Evolutionary conservation across 371 early-diverging fungal genomes (phyloP).

Genomic region (Rhizopus sp.): DNA sequence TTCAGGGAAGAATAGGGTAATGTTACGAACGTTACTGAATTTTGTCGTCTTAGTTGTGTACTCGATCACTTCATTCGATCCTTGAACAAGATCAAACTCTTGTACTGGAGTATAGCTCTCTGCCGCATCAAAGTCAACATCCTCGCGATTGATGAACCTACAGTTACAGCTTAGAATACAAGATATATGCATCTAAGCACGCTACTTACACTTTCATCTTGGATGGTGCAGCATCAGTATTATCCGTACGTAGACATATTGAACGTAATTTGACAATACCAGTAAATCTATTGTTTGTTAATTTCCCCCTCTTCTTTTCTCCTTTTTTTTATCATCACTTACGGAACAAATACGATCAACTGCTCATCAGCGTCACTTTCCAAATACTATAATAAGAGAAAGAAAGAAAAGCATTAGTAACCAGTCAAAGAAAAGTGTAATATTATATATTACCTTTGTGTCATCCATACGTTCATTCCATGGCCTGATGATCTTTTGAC

Average conservation of each 20-base stretch:
- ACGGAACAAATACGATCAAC: slow-evolving; percentile 88
- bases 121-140: slow-evolving; percentile 89
- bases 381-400: slow-evolving; percentile 51
- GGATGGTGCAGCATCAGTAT: slow-evolving; percentile 69
- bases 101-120: slow-evolving; percentile 70
- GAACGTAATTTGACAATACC: slow-evolving; percentile 89
- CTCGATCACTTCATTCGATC: slow-evolving; percentile 62
- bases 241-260: slow-evolving; percentile 75
- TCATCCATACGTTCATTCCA: slow-evolving; percentile 82
- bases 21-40: slow-evolving; percentile 77
- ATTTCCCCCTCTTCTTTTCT: not conserved
- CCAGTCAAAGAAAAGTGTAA: not conserved
- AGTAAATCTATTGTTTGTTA: slow-evolving; percentile 68
- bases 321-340: slow-evolving; percentile 27
- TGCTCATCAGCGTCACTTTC: slow-evolving; percentile 92
- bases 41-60: slow-evolving; percentile 78
- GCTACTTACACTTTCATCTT: slow-evolving; percentile 72
- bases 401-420: not conserved
- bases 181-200: not conserved
- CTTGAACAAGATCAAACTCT: slow-evolving; percentile 78
- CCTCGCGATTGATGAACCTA: slow-evolving; percentile 87
- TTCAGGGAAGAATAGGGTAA: slow-evolving; percentile 82
- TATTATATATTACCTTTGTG: slow-evolving; percentile 46
- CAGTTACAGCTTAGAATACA: not conserved
- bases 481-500: slow-evolving; percentile 80